Percentiles rank a stretch among this genome's conserved stretches.
phyloP scores from a whole-genome alignment of 345 rosid species.

The Murraya paniculata region DNA sequence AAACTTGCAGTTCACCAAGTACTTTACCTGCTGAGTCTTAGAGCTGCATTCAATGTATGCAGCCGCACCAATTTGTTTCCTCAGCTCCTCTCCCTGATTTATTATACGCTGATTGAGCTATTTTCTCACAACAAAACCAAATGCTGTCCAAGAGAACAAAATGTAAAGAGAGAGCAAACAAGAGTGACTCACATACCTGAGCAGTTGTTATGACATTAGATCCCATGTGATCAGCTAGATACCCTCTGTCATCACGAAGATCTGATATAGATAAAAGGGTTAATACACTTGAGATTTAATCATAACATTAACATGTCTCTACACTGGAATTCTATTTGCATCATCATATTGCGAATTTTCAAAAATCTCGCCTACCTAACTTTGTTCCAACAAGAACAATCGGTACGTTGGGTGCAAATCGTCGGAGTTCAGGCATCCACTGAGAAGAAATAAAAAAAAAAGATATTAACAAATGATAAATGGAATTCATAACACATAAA shows the following conservation, averaged over 20 bases:
- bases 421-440: slow-evolving; percentile 99
- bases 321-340: background rate
- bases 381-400: slow-evolving; percentile 96
- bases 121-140: background rate
- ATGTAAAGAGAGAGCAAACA: background rate
- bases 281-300: background rate
- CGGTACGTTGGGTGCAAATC: slow-evolving; percentile 95
- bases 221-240: slow-evolving; percentile 61
- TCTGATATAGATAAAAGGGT: slow-evolving; percentile 38
- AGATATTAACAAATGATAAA: slow-evolving; percentile 4
- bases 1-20: background rate
- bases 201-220: slow-evolving; percentile 66
- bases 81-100: slow-evolving; percentile 83
- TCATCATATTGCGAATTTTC: background rate
- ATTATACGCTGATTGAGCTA: slow-evolving; percentile 1
- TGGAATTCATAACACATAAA: background rate
- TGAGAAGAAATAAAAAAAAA: slow-evolving; percentile 29
- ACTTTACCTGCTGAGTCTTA: slow-evolving; percentile 87
- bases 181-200: slow-evolving; percentile 41
- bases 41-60: slow-evolving; percentile 98
- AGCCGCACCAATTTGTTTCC: slow-evolving; percentile 94
- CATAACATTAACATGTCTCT: background rate
- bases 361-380: slow-evolving; percentile 51
- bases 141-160: background rate
- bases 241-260: slow-evolving; percentile 80